Evolutionary conservation across 345 rosid species (phyloP).

Genomic region (Arabidopsis arenosa): DNA sequence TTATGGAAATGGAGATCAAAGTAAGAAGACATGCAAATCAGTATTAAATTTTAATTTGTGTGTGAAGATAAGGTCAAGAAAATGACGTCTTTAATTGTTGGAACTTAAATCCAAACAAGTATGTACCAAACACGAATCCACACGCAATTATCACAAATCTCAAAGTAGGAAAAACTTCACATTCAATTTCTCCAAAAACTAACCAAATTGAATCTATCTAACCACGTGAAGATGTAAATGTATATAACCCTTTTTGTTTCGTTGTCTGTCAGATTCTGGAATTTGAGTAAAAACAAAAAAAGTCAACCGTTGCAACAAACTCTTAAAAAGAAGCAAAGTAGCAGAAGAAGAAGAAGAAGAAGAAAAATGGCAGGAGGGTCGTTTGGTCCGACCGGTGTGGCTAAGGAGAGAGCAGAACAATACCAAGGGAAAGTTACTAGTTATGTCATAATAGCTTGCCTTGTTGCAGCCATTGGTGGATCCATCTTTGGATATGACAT

Average conservation of each 20-base stretch:
- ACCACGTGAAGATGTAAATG: conserved; percentile 32
- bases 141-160: conserved; percentile 24
- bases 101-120: neutral
- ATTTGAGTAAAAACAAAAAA: neutral
- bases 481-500: conserved; percentile 90
- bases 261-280: conserved; percentile 31
- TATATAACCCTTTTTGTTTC: neutral
- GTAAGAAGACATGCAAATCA: conserved; percentile 31
- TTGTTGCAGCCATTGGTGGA: conserved; percentile 86
- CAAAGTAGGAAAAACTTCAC: neutral
- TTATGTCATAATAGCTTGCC: conserved; percentile 70
- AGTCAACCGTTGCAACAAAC: conserved; percentile 18
- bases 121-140: conserved; percentile 20
- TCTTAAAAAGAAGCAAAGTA: conserved; percentile 12
- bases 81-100: neutral
- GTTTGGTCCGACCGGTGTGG: conserved; percentile 72
- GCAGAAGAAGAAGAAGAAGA: conserved; percentile 9
- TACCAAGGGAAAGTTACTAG: conserved; percentile 79
- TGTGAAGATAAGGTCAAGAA: conserved; percentile 30
- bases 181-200: neutral
- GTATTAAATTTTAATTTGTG: neutral
- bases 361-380: conserved; percentile 80
- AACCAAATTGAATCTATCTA: conserved; percentile 1
- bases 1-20: neutral
- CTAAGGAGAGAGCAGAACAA: conserved; percentile 80